phyloP scores from a whole-genome alignment of 306 rosid species.

The Aeschynomene evenia region DNA sequence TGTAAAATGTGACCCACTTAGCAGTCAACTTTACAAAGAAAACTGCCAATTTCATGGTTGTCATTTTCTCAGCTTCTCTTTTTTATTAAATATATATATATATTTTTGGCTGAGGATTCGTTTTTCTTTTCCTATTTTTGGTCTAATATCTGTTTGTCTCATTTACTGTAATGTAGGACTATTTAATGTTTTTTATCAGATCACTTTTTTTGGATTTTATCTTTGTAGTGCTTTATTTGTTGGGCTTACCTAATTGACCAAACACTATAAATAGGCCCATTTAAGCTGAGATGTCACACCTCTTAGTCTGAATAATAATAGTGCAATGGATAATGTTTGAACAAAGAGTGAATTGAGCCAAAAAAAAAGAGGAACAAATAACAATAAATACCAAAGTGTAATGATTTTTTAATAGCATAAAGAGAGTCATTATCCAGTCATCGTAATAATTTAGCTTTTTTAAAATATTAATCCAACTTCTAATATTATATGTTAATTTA shows the following conservation, averaged over 20 bases:
- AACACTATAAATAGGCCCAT: not conserved
- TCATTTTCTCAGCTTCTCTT: not conserved
- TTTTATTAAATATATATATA: not conserved
- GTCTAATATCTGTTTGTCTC: too few species aligned
- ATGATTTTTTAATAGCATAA: too few species aligned
- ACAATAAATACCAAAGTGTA: too few species aligned
- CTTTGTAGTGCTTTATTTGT: not conserved
- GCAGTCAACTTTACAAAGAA: not conserved
- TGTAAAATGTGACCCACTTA: not conserved
- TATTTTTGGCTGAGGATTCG: not conserved
- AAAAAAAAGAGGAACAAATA: too few species aligned
- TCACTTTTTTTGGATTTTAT: not conserved
- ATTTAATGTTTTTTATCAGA: too few species aligned
- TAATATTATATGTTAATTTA: too few species aligned
- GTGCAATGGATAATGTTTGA: not conserved
- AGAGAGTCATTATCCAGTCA: too few species aligned
- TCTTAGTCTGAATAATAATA: not conserved
- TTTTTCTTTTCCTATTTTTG: not conserved
- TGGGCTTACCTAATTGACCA: conserved; percentile 31
- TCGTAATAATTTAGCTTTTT: too few species aligned
- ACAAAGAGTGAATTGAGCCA: too few species aligned
- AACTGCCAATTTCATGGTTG: not conserved
- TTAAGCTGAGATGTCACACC: not conserved
- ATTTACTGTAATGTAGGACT: too few species aligned
- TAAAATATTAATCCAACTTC: too few species aligned